Percentiles rank a stretch among this genome's conserved stretches.
These are phyloP conservation scores for Ilyonectria mors-panacis DNA, from an alignment of 2,329 filamentous ascomycete genomes.

Conservation along the genomic window DNA sequence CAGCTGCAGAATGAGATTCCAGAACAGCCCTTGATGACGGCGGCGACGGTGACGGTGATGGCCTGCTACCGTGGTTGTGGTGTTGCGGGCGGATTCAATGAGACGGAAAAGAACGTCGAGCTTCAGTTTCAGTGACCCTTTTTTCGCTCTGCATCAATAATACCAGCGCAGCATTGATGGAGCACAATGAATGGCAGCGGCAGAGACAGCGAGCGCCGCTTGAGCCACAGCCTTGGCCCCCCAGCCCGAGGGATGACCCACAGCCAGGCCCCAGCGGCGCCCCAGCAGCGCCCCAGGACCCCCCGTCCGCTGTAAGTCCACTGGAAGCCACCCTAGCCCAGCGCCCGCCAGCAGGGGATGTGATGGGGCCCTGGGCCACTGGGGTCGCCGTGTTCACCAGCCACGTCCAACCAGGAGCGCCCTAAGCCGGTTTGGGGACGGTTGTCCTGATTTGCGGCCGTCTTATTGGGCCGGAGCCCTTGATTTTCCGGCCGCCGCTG, in stretches of 20 bases:
- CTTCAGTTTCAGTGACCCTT: constrained; percentile 45
- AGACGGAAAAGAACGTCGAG: constrained; percentile 45
- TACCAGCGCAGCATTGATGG: constrained; percentile 34
- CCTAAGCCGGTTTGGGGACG: constrained; percentile 50
- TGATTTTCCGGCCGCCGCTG: constrained; percentile 51
- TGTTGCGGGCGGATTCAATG: constrained; percentile 34
- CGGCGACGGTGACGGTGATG: constrained; percentile 32
- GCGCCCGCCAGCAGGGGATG: constrained; percentile 27
- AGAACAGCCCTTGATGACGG: constrained; percentile 22
- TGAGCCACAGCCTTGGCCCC: constrained; percentile 32
- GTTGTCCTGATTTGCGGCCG: constrained; percentile 26
- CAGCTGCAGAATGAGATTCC: constrained; percentile 31
- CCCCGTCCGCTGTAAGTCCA: constrained; percentile 37
- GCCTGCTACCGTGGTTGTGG: constrained; percentile 32
- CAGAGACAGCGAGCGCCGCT: constrained; percentile 21
- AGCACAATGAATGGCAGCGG: constrained; percentile 30
- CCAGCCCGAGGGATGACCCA: constrained; percentile 24
- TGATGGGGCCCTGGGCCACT: constrained; percentile 23
- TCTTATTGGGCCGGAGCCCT: constrained; percentile 48
- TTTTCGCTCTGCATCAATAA: constrained; percentile 46
- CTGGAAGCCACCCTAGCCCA: constrained; percentile 35
- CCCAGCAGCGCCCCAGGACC: constrained; percentile 13
- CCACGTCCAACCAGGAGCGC: constrained; percentile 24
- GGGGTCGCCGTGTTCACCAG: constrained; percentile 40
- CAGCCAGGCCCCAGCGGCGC: constrained; percentile 13